Conservation (phyloP, 352 stramenopile species). For the Phytopythium boreale region DNA sequence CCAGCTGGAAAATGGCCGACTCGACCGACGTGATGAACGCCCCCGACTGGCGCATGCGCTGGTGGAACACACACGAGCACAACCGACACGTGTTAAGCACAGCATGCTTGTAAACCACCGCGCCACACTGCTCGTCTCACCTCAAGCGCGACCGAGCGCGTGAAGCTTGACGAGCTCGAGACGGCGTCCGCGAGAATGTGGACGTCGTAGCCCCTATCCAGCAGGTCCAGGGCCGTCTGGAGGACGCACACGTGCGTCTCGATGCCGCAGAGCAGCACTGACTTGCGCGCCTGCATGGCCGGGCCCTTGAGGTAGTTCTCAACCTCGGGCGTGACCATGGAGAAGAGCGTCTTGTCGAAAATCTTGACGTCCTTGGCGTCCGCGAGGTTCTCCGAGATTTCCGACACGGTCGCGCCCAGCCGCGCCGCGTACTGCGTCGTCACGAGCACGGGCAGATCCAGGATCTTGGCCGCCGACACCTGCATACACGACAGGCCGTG, state of each 20-base stretch:
- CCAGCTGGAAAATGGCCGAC: slow-evolving; percentile 94
- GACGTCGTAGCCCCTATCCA: slow-evolving; percentile 95
- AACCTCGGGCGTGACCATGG: slow-evolving; percentile 96
- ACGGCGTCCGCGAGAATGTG: slow-evolving; percentile 96
- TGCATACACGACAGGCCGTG: slow-evolving; percentile 2
- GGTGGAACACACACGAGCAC: neutral
- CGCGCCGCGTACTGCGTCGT: slow-evolving; percentile 97
- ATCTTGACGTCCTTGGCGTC: slow-evolving; percentile 45
- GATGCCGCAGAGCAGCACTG: slow-evolving; percentile 96
- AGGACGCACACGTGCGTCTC: slow-evolving; percentile 95
- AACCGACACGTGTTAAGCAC: neutral
- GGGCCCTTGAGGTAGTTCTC: slow-evolving; percentile 56
- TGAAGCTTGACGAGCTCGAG: slow-evolving; percentile 85
- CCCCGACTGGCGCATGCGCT: slow-evolving; percentile 92
- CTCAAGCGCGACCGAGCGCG: slow-evolving; percentile 91
- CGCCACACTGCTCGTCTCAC: slow-evolving; percentile 14
- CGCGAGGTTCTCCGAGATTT: slow-evolving; percentile 63
- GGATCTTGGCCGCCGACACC: slow-evolving; percentile 63
- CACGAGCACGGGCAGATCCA: slow-evolving; percentile 92
- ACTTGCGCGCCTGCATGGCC: slow-evolving; percentile 52
- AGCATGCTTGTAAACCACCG: neutral
- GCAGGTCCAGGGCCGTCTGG: slow-evolving; percentile 96
- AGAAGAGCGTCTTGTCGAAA: slow-evolving; percentile 99
- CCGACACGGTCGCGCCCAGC: slow-evolving; percentile 87
- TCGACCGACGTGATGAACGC: slow-evolving; percentile 96